Percentiles rank a stretch among this genome's conserved stretches.
Evolutionary conservation across 768 basidiomycete genomes (phyloP).

Genomic region (Boletus rufocinnamomeus): DNA sequence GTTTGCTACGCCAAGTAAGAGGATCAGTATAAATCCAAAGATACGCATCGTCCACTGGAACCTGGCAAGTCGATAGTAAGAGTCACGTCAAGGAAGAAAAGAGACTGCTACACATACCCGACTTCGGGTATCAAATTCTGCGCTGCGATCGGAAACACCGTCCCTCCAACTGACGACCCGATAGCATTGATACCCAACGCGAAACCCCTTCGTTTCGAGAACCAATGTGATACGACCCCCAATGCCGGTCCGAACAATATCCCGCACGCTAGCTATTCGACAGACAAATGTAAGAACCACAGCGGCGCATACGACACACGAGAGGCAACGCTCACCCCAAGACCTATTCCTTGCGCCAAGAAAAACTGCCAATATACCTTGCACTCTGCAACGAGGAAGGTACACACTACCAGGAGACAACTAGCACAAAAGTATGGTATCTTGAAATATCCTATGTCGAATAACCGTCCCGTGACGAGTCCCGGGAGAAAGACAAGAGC

Average conservation of each 20-base stretch:
- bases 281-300: neutral
- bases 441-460: conserved; percentile 71
- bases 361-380: conserved; percentile 77
- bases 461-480: conserved; percentile 64
- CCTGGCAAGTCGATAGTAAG: conserved; percentile 36
- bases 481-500: conserved; percentile 64
- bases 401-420: conserved; percentile 50
- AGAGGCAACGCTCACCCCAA: conserved; percentile 50
- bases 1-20: conserved; percentile 55
- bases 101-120: conserved; percentile 45
- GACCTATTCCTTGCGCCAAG: conserved; percentile 68
- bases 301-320: too few relatives aligned
- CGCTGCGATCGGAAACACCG: conserved; percentile 61
- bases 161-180: conserved; percentile 71
- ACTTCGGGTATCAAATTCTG: conserved; percentile 54
- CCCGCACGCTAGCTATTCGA: conserved; percentile 44
- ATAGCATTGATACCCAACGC: conserved; percentile 64
- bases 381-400: conserved; percentile 72
- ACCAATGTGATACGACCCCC: conserved; percentile 72
- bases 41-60: conserved; percentile 79
- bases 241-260: conserved; percentile 63
- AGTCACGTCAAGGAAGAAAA: neutral
- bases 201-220: conserved; percentile 54
- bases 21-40: conserved; percentile 61
- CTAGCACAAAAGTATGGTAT: conserved; percentile 51